Evolutionary conservation across 2,329 filamentous ascomycete genomes (phyloP).

Genomic region (Chaetoscypha palmicola): DNA sequence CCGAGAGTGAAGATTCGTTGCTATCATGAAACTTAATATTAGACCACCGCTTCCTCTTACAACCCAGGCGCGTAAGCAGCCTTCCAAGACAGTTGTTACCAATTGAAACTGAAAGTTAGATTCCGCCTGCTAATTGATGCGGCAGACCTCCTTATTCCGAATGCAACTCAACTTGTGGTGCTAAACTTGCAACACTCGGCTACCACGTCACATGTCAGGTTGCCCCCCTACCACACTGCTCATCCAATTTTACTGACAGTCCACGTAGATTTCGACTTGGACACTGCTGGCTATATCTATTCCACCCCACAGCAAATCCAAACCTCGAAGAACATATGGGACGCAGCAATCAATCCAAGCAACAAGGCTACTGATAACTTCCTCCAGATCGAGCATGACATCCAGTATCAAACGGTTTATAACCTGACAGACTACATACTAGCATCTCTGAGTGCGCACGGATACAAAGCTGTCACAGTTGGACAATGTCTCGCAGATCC

Average conservation of each 20-base stretch:
- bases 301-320: slow-evolving; percentile 37
- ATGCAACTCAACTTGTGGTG: slow-evolving; percentile 34
- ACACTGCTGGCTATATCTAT: slow-evolving; percentile 45
- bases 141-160: slow-evolving; percentile 39
- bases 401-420: slow-evolving; percentile 32
- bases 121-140: too few species aligned
- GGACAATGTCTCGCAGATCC: slow-evolving; percentile 42
- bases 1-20: too few species aligned
- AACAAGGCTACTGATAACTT: slow-evolving; percentile 29
- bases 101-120: too few species aligned
- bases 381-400: slow-evolving; percentile 44
- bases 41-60: too few species aligned
- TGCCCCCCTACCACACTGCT: background rate
- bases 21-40: too few species aligned
- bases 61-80: too few species aligned
- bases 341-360: slow-evolving; percentile 9
- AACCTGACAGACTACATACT: slow-evolving; percentile 33
- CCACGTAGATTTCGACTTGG: slow-evolving; percentile 30
- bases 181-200: slow-evolving; percentile 35
- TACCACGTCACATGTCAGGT: slow-evolving; percentile 39
- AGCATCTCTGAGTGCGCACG: slow-evolving; percentile 31
- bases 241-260: slow-evolving; percentile 14
- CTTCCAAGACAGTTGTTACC: too few species aligned
- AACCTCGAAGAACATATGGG: slow-evolving; percentile 39
- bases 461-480: slow-evolving; percentile 37